Conservation (phyloP, 2,329 filamentous ascomycete genomes). For the Parascedosporium putredinis region DNA sequence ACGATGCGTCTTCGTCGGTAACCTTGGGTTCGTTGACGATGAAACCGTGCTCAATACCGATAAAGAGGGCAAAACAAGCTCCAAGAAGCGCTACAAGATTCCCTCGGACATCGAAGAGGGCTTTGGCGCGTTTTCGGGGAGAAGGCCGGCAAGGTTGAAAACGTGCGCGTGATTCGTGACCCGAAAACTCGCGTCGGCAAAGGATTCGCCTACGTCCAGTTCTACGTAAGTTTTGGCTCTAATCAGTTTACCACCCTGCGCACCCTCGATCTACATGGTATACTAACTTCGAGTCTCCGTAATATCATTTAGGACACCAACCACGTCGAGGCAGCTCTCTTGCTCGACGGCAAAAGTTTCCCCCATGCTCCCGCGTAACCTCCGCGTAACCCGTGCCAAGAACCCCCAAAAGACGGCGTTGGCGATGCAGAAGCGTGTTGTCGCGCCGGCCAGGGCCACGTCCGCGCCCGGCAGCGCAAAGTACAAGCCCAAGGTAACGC, state of each 20-base stretch:
- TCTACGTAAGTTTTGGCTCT: slow-evolving; percentile 58
- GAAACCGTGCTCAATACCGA: slow-evolving; percentile 61
- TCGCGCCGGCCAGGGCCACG: slow-evolving; percentile 25
- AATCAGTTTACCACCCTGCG: too few species aligned
- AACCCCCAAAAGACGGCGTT: slow-evolving; percentile 51
- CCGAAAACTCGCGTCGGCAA: slow-evolving; percentile 87
- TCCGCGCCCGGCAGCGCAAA: slow-evolving; percentile 18
- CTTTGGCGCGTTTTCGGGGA: slow-evolving; percentile 73
- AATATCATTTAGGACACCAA: slow-evolving; percentile 77
- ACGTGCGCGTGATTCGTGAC: slow-evolving; percentile 84
- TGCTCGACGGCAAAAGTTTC: slow-evolving; percentile 84
- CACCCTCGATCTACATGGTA: slow-evolving; percentile 7
- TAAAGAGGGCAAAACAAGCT: slow-evolving; percentile 53
- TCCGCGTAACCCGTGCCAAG: slow-evolving; percentile 82
- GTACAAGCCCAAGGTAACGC: slow-evolving; percentile 61
- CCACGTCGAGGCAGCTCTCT: slow-evolving; percentile 78
- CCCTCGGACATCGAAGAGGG: slow-evolving; percentile 89
- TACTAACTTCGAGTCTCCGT: slow-evolving; percentile 14
- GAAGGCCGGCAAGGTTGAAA: slow-evolving; percentile 72
- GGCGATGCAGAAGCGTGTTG: slow-evolving; percentile 35
- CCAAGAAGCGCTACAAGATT: slow-evolving; percentile 63
- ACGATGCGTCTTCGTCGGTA: slow-evolving; percentile 92
- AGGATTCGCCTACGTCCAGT: slow-evolving; percentile 96
- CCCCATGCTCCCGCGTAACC: slow-evolving; percentile 82
- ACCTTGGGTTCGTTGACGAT: slow-evolving; percentile 91